Conservation (phyloP, 345 rosid genomes). For the Populus alba region DNA sequence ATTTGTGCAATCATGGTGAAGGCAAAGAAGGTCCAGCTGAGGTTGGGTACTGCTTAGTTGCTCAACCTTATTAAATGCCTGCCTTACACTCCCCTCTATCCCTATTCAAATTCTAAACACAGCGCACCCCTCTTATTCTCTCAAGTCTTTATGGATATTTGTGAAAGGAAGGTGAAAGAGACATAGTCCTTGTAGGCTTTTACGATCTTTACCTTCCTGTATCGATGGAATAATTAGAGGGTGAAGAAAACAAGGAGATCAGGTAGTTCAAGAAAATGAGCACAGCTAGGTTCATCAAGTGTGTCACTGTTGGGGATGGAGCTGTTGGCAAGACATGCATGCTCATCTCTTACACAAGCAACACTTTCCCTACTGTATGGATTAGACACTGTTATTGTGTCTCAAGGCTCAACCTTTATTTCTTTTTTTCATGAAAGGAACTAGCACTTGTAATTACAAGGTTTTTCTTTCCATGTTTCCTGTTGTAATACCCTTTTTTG, state of each 20-base stretch:
- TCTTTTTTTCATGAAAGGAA: neutral
- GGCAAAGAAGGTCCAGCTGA: slow-evolving; percentile 15
- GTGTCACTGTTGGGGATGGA: slow-evolving; percentile 58
- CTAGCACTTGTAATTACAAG: too few relatives aligned
- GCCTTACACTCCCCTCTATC: slow-evolving; percentile 18
- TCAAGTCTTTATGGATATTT: neutral
- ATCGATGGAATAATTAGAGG: neutral
- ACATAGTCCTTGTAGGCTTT: neutral
- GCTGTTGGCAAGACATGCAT: slow-evolving; percentile 58
- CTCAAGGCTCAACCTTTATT: neutral
- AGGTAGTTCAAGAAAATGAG: slow-evolving; percentile 26
- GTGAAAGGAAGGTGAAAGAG: neutral
- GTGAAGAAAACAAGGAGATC: neutral
- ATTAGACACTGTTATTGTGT: neutral
- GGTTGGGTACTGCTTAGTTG: slow-evolving; percentile 17
- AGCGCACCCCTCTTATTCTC: neutral
- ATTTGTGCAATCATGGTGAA: slow-evolving; percentile 34
- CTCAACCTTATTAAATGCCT: slow-evolving; percentile 21
- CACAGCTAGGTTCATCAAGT: slow-evolving; percentile 56
- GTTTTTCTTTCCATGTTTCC: neutral
- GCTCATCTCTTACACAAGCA: slow-evolving; percentile 58
- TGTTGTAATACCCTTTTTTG: neutral
- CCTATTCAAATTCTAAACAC: slow-evolving; percentile 31
- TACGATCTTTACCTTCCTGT: neutral
- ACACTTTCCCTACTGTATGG: slow-evolving; percentile 51